Conservation (phyloP, 352 stramenopile species). For the Globisporangium takayamanum region DNA sequence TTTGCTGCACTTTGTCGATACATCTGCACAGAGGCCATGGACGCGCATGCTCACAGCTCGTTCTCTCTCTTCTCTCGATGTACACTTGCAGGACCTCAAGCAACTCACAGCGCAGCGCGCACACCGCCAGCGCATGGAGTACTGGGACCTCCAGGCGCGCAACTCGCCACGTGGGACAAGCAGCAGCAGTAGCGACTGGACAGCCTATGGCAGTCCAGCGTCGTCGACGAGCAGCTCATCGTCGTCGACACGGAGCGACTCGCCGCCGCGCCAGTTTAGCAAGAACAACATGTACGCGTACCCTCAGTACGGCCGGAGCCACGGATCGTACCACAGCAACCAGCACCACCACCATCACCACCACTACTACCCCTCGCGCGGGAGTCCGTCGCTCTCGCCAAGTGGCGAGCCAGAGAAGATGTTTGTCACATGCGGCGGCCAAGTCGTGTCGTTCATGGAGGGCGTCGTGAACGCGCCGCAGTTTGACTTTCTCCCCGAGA, state of each 20-base stretch:
- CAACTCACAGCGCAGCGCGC: slow-evolving; percentile 69
- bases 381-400: slow-evolving; percentile 18
- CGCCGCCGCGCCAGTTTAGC: slow-evolving; percentile 20
- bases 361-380: slow-evolving; percentile 12
- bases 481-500: slow-evolving; percentile 40
- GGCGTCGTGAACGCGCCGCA: slow-evolving; percentile 71
- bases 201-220: slow-evolving; percentile 3
- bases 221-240: slow-evolving; percentile 16
- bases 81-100: slow-evolving; percentile 52
- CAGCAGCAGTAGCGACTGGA: slow-evolving; percentile 18
- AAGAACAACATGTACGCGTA: slow-evolving; percentile 26
- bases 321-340: neutral
- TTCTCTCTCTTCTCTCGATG: neutral
- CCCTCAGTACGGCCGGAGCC: slow-evolving; percentile 5
- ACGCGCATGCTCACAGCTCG: slow-evolving; percentile 2
- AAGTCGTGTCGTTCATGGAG: slow-evolving; percentile 81
- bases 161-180: slow-evolving; percentile 33
- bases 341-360: slow-evolving; percentile 12
- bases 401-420: slow-evolving; percentile 41
- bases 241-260: slow-evolving; percentile 12
- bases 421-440: slow-evolving; percentile 74
- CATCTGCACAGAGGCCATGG: neutral
- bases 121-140: slow-evolving; percentile 60
- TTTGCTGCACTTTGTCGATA: neutral
- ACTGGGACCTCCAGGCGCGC: slow-evolving; percentile 40